Evolutionary conservation across 305 asterid genomes (phyloP), one percentile per base, ranked within the genome.

Genomic region (Withania somnifera): DNA sequence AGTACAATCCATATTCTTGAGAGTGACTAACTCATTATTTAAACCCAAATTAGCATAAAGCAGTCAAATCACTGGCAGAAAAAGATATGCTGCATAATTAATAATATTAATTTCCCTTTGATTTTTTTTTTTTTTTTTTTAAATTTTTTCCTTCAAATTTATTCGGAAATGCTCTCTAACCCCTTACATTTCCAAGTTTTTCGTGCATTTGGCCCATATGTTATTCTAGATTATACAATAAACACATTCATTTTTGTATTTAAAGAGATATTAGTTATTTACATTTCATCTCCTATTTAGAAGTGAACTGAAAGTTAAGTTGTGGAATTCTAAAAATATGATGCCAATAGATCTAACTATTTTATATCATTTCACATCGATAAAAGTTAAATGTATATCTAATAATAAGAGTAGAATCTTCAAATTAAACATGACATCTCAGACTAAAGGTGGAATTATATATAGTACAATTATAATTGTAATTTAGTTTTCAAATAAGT

Each of bases 1-100:
- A 81, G 83, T 81, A 81, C 83, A 81, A 11, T 51, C 63, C 47
- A 75, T 51, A 50, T 75, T 17, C 63, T 50, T 50, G 80, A 75
- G 11, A 75, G 80, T 51, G 80, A 75, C 63, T 51, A 75, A 75
- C 80, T 75, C 47, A 75, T 75, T 50, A 28, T 50, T 50, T 50
- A 50, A 28, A 47, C 63, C 69, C 40, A 50, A 51, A 75, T 75
- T 75, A 75, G 80, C 28, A 75, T 47, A 75, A 75, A 50, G 26
- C 61, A 75, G n/a, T 50, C 45, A 75, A 75, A 26, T 50, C 61
- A 75, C 11, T 75, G 45, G 1, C 61, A 78, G 82, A 57, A 78
- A 78, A 75, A 28, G 61, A 0, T 5, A 75, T 50, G 45, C 1
- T 75, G 61, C 61, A 50, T 75, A 7, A 0, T 75, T 75, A 26